Conservation (phyloP, 225 moss, liverwort and hornwort genomes). For the Physcomitrium patens region DNA sequence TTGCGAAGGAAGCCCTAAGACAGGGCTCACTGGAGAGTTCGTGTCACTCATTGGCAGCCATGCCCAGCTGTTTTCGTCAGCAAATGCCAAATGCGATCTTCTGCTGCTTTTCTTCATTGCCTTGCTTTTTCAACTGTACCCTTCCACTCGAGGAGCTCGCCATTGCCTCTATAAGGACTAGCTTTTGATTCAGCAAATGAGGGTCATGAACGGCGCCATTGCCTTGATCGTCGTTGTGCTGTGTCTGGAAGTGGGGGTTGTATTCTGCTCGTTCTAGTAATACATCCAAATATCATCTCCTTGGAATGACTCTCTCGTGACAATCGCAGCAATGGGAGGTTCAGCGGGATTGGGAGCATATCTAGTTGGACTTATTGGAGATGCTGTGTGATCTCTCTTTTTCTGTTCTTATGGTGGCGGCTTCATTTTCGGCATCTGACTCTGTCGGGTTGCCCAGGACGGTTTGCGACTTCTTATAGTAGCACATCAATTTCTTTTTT, state of each 20-base stretch:
- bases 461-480: constrained; percentile 47
- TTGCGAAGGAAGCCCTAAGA: constrained; percentile 81
- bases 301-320: constrained; percentile 88
- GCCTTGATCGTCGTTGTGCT: constrained; percentile 71
- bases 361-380: constrained; percentile 72
- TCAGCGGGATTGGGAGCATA: constrained; percentile 78
- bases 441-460: constrained; percentile 89
- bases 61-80: constrained; percentile 66
- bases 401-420: constrained; percentile 63
- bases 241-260: constrained; percentile 88
- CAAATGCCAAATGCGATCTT: constrained; percentile 83
- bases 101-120: constrained; percentile 95
- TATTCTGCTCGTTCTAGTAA: constrained; percentile 87
- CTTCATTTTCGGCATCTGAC: constrained; percentile 82
- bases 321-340: constrained; percentile 80
- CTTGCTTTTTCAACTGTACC: constrained; percentile 89
- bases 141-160: constrained; percentile 76
- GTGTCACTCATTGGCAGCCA: constrained; percentile 83
- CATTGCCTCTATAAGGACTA: constrained; percentile 87
- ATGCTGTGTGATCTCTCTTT: constrained; percentile 53
- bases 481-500: not conserved
- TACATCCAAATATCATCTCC: constrained; percentile 84
- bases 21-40: constrained; percentile 78
- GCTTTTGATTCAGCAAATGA: constrained; percentile 69
- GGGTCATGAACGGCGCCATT: constrained; percentile 80